A percentile compares a stretch with the other conserved stretches of the same genome.
These are phyloP conservation scores for Cladophialophora yegresii DNA, from an alignment of 2,329 filamentous ascomycete species.

Conservation along the genomic window DNA sequence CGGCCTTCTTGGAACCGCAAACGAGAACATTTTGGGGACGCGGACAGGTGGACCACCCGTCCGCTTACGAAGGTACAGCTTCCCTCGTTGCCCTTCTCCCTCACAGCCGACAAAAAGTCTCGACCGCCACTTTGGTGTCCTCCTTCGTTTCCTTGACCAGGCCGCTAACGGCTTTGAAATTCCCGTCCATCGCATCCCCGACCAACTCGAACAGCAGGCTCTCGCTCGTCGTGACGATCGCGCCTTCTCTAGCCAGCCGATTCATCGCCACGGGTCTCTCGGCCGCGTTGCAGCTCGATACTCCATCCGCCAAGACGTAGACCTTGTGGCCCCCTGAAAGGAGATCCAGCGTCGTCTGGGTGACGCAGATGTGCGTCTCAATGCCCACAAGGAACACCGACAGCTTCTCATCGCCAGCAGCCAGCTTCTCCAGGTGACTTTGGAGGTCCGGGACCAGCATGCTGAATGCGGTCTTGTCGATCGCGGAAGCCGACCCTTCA, in stretches of 20 bases:
- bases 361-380: constrained; percentile 91
- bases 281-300: constrained; percentile 80
- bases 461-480: constrained; percentile 87
- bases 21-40: neutral
- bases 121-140: constrained; percentile 69
- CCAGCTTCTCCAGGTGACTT: constrained; percentile 24
- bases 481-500: constrained; percentile 56
- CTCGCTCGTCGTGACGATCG: constrained; percentile 81
- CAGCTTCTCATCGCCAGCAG: constrained; percentile 45
- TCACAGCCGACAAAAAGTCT: constrained; percentile 52
- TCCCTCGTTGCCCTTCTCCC: neutral
- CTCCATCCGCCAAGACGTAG: constrained; percentile 84
- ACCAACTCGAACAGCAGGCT: constrained; percentile 86
- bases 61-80: neutral
- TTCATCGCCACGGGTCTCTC: constrained; percentile 79
- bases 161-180: constrained; percentile 70
- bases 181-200: constrained; percentile 72
- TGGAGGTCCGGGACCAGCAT: constrained; percentile 71
- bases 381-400: constrained; percentile 83
- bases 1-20: neutral
- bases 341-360: constrained; percentile 85
- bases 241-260: constrained; percentile 73
- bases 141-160: constrained; percentile 76
- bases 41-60: too few species aligned
- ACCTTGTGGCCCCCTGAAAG: constrained; percentile 73